Evolutionary conservation across 306 rosid species (phyloP).

Genomic region (Pueraria montana): DNA sequence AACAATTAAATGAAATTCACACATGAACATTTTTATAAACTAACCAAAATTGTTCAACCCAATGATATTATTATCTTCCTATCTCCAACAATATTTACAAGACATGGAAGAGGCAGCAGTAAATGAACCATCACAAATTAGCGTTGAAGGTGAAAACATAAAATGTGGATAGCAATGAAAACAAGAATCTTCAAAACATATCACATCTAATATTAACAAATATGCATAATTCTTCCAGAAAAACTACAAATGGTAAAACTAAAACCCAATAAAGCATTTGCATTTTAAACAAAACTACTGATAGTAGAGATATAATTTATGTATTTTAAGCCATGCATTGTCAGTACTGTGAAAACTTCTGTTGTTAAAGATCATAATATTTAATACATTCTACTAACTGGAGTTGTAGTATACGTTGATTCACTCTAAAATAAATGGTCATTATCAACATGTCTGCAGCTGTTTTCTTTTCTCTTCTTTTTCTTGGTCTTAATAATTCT

Average conservation of each 20-base stretch:
- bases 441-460: background rate
- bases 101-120: slow-evolving; percentile 1
- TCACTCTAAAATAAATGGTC: background rate
- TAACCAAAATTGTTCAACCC: slow-evolving; percentile 20
- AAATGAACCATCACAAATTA: slow-evolving; percentile 28
- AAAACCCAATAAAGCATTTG: slow-evolving; percentile 1
- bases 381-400: background rate
- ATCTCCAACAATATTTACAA: slow-evolving; percentile 1
- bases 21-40: slow-evolving; percentile 21
- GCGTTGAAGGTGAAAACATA: slow-evolving; percentile 5
- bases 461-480: background rate
- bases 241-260: background rate
- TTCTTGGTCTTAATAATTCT: background rate
- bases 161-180: slow-evolving; percentile 8
- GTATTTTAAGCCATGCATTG: slow-evolving; percentile 21
- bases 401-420: background rate
- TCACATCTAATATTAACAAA: background rate
- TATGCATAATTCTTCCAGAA: no score
- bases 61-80: slow-evolving; percentile 4
- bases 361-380: background rate
- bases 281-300: background rate
- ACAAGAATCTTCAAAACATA: slow-evolving; percentile 15
- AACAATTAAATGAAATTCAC: slow-evolving; percentile 44
- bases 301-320: background rate
- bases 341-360: background rate